Evolutionary conservation across 2,329 filamentous ascomycete genomes (phyloP).

Genomic region (Sarocladium strictum): DNA sequence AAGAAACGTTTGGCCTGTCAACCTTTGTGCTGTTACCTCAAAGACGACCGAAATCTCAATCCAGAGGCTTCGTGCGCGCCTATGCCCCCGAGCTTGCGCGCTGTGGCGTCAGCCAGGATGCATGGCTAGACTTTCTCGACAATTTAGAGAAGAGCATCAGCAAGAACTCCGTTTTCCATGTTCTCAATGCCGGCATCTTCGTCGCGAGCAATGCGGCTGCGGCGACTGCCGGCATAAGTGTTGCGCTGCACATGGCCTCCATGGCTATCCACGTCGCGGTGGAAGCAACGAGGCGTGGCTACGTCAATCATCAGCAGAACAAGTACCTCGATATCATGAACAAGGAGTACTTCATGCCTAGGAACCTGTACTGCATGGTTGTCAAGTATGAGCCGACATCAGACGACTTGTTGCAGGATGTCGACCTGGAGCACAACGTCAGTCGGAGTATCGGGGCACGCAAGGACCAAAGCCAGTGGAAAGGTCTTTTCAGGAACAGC

Average conservation of each 20-base stretch:
- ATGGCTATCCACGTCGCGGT: background rate
- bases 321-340: constrained; percentile 5
- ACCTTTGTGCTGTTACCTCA: constrained; percentile 2
- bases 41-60: background rate
- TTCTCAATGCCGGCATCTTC: constrained; percentile 3
- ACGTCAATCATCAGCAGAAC: background rate
- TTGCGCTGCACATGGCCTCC: background rate
- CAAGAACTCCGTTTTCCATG: background rate
- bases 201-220: constrained; percentile 4
- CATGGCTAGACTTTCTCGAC: background rate
- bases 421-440: background rate
- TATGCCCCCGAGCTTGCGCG: background rate
- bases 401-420: background rate
- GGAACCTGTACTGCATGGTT: background rate
- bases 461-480: constrained; percentile 9
- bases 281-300: background rate
- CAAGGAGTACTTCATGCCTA: constrained; percentile 2
- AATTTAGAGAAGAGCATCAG: constrained; percentile 3
- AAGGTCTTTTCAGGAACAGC: background rate
- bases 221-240: background rate
- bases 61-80: constrained; percentile 6
- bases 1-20: background rate
- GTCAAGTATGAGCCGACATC: constrained; percentile 2
- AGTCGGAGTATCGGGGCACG: constrained; percentile 6
- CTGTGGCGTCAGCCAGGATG: background rate